A percentile compares a stretch with the other conserved stretches of the same genome.
These are phyloP conservation scores for Fomitiporia mediterranea DNA, from an alignment of 1,284 basidiomycete genomes.

Conservation along the genomic window DNA sequence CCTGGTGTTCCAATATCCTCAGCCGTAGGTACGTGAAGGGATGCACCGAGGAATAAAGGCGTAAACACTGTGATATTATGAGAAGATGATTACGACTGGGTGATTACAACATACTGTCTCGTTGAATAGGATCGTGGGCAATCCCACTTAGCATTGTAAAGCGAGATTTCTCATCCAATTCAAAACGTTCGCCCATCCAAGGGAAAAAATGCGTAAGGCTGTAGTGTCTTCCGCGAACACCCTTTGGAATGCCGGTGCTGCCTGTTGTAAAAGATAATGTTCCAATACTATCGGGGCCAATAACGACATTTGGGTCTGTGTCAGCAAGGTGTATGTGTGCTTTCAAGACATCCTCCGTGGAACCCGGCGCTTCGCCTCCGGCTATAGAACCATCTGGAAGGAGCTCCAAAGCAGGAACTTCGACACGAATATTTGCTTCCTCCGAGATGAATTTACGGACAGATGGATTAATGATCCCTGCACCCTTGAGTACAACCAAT, in stretches of 20 bases:
- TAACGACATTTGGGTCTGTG: constrained; percentile 73
- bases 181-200: constrained; percentile 96
- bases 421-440: constrained; percentile 85
- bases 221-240: constrained; percentile 93
- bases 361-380: constrained; percentile 49
- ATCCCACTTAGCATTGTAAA: constrained; percentile 99
- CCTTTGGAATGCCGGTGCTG: constrained; percentile 97
- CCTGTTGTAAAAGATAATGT: constrained; percentile 98
- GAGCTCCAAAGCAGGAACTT: constrained; percentile 88
- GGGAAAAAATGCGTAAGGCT: constrained; percentile 99
- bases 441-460: constrained; percentile 84
- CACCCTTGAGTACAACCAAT: constrained; percentile 87
- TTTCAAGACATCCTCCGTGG: constrained; percentile 46
- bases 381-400: constrained; percentile 56
- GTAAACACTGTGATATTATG: constrained; percentile 76
- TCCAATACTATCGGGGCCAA: constrained; percentile 94
- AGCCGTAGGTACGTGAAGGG: constrained; percentile 93
- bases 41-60: constrained; percentile 95
- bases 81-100: constrained; percentile 10
- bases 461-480: constrained; percentile 75
- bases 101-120: constrained; percentile 75
- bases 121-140: constrained; percentile 98
- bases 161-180: constrained; percentile 68
- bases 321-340: constrained; percentile 51
- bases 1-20: constrained; percentile 99